Percentiles rank a stretch among this genome's conserved stretches.
Evolutionary conservation across 2,329 filamentous ascomycete species (phyloP).

Genomic region (Raffaelea deltoideospora): DNA sequence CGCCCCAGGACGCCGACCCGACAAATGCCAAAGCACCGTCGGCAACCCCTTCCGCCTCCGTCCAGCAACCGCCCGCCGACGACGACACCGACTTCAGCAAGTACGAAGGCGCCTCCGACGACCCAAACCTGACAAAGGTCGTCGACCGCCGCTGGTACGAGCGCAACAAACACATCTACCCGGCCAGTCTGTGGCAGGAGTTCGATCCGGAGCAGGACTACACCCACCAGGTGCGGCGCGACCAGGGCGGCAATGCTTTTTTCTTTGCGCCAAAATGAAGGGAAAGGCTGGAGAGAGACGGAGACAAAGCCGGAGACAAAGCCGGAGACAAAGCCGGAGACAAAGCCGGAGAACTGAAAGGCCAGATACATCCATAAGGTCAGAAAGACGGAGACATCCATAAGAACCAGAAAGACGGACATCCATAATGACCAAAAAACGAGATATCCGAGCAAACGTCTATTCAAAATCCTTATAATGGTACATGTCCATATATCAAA

Average conservation of each 20-base stretch:
- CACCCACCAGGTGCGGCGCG: constrained; percentile 59
- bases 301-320: too few species aligned
- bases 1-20: constrained; percentile 12
- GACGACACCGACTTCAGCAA: constrained; percentile 26
- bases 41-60: constrained; percentile 7
- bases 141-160: constrained; percentile 96
- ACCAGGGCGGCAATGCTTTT: constrained; percentile 81
- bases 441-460: too few species aligned
- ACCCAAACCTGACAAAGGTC: constrained; percentile 75
- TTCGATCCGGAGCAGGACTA: constrained; percentile 88
- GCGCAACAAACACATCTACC: constrained; percentile 95
- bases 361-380: too few species aligned
- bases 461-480: too few species aligned
- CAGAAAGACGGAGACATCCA: too few species aligned
- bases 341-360: too few species aligned
- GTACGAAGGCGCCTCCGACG: constrained; percentile 63
- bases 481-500: too few species aligned
- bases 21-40: background rate
- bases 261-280: constrained; percentile 50
- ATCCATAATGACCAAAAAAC: too few species aligned
- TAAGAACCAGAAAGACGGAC: too few species aligned
- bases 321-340: too few species aligned
- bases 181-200: constrained; percentile 87
- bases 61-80: constrained; percentile 21
- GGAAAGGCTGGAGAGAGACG: too few species aligned